Evolutionary conservation across 2,329 filamentous ascomycete species (phyloP).

Genomic region (Microsporum audouinii): DNA sequence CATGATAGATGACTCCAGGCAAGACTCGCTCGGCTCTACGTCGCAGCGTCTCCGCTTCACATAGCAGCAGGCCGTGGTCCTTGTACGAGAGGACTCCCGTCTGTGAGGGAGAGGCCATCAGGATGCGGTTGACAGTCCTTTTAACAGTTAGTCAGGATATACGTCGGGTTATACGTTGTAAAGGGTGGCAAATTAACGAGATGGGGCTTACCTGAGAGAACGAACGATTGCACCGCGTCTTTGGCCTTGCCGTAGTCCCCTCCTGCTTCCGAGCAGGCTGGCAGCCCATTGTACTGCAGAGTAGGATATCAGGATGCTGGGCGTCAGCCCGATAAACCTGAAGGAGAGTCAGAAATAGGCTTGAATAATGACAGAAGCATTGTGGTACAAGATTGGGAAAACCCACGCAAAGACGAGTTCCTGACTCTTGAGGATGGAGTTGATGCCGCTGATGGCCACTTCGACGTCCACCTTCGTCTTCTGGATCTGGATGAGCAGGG

Average conservation of each 20-base stretch:
- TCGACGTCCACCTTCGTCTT: conserved; percentile 99
- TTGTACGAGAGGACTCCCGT: conserved; percentile 76
- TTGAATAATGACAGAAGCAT: background rate
- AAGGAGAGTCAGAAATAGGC: conserved; percentile 6
- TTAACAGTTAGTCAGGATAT: conserved; percentile 17
- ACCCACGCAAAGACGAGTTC: conserved; percentile 74
- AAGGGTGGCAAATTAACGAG: background rate
- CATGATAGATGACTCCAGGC: conserved; percentile 61
- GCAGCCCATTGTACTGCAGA: conserved; percentile 61
- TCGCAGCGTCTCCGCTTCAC: conserved; percentile 75
- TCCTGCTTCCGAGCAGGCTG: conserved; percentile 57
- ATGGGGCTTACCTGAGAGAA: conserved; percentile 50
- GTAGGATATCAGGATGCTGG: conserved; percentile 77
- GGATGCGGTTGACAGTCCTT: conserved; percentile 69
- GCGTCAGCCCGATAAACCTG: conserved; percentile 85
- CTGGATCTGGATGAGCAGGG: conserved; percentile 89
- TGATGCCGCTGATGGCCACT: conserved; percentile 89
- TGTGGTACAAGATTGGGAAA: background rate
- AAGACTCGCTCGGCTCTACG: conserved; percentile 56
- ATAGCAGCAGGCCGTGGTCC: conserved; percentile 80
- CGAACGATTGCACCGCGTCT: conserved; percentile 61
- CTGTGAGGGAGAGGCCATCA: conserved; percentile 56
- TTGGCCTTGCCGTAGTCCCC: conserved; percentile 53
- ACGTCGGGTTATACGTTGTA: background rate
- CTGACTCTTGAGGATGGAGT: conserved; percentile 86